phyloP scores from a whole-genome alignment of 2,329 filamentous ascomycete genomes.

The Camptophora hylomeconis region DNA sequence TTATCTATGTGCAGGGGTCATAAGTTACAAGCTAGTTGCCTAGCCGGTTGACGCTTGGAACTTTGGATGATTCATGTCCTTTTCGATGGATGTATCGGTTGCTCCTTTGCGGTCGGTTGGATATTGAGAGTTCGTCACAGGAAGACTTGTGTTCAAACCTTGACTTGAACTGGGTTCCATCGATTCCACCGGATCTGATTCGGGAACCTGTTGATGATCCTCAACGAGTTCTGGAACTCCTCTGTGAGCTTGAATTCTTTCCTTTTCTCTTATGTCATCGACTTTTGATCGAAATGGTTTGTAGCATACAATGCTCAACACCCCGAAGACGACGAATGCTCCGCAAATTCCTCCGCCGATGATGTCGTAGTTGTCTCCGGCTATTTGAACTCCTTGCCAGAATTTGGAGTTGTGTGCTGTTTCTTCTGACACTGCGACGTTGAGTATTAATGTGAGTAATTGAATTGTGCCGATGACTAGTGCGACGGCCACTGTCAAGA shows the following conservation, averaged over 20 bases:
- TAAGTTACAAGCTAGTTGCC: no score
- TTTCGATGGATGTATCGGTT: not conserved
- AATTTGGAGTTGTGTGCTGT: constrained; percentile 45
- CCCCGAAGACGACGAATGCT: constrained; percentile 65
- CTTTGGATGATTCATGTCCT: not conserved
- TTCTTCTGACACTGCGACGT: constrained; percentile 53
- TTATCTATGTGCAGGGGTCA: no score
- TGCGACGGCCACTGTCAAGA: constrained; percentile 70
- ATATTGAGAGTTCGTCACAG: not conserved
- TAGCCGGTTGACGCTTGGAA: no score
- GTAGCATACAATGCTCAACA: constrained; percentile 62
- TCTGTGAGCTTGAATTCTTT: constrained; percentile 3
- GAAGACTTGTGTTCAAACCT: no score
- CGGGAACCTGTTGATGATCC: not conserved
- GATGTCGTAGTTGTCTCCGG: constrained; percentile 71
- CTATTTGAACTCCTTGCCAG: constrained; percentile 72
- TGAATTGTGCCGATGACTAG: constrained; percentile 79
- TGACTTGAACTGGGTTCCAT: no score
- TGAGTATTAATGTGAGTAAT: constrained; percentile 62
- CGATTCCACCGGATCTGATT: constrained; percentile 1
- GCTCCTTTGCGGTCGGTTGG: not conserved
- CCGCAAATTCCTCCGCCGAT: constrained; percentile 80
- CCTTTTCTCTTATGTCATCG: constrained; percentile 23
- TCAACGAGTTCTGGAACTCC: constrained; percentile 1
- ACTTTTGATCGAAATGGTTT: constrained; percentile 61